Evolutionary conservation across 176 grass and related monocot genomes (phyloP).

Genomic region (Otatea glauca): DNA sequence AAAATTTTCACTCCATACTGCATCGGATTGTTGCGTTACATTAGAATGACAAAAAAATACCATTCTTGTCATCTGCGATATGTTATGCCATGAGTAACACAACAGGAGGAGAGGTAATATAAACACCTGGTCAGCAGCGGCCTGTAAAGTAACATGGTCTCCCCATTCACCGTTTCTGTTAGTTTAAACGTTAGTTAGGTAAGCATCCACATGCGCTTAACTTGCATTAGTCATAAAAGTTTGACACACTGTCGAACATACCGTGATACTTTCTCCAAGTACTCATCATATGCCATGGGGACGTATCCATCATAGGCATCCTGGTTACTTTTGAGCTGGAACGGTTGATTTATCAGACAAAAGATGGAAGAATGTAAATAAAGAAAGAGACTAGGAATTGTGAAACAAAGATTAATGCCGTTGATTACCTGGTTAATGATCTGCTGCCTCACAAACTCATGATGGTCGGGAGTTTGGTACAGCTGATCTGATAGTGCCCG

Average conservation of each 20-base stretch:
- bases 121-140: conserved; percentile 87
- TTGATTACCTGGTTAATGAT: conserved; percentile 73
- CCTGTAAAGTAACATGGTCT: conserved; percentile 97
- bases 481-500: conserved; percentile 95
- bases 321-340: conserved; percentile 81
- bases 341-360: conserved; percentile 38
- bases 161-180: conserved; percentile 91
- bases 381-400: background rate
- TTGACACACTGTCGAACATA: conserved; percentile 37
- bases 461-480: conserved; percentile 85
- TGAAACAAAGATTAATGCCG: background rate
- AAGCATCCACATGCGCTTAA: conserved; percentile 4
- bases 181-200: conserved; percentile 39
- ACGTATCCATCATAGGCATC: conserved; percentile 92
- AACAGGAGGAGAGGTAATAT: conserved; percentile 33
- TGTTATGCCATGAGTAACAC: conserved; percentile 31
- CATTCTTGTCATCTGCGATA: conserved; percentile 30
- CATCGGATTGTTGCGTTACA: conserved; percentile 47
- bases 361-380: conserved; percentile 14
- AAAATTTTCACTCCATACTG: conserved; percentile 98
- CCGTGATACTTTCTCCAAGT: conserved; percentile 79
- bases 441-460: conserved; percentile 93
- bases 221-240: conserved; percentile 20
- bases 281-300: conserved; percentile 90
- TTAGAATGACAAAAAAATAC: conserved; percentile 39